A percentile compares a stretch with the other conserved stretches of the same genome.
Conservation (phyloP, 805 yeast species). For the Metschnikowia lunata region DNA sequence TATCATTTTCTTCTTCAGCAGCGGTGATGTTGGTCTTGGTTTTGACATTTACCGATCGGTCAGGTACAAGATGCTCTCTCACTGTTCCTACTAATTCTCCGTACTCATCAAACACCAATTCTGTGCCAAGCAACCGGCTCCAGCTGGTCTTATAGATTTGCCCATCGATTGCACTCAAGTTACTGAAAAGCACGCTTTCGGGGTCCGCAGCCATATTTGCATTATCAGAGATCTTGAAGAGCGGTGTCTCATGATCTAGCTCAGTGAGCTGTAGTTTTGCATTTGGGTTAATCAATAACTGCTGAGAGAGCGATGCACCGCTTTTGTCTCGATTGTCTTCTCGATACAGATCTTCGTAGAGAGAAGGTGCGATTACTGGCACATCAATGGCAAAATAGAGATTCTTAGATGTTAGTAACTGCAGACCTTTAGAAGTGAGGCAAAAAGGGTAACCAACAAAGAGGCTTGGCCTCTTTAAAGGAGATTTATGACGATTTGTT, state of each 20-base stretch:
- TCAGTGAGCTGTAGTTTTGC: constrained; percentile 39
- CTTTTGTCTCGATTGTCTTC: constrained; percentile 2
- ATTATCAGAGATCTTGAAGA: constrained; percentile 35
- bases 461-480: no score
- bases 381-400: constrained; percentile 22
- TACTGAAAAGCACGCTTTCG: constrained; percentile 19
- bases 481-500: no score
- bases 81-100: constrained; percentile 40
- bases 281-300: constrained; percentile 34
- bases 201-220: constrained; percentile 18
- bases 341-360: constrained; percentile 13
- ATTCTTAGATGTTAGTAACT: constrained; percentile 18
- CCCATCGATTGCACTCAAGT: constrained; percentile 35
- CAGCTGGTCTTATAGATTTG: constrained; percentile 69
- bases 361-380: constrained; percentile 18
- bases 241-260: constrained; percentile 29
- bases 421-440: neutral
- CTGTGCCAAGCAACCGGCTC: constrained; percentile 79
- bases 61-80: constrained; percentile 34
- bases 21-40: constrained; percentile 15
- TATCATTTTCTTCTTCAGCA: constrained; percentile 10
- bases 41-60: constrained; percentile 23
- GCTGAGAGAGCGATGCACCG: constrained; percentile 14
- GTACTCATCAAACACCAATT: constrained; percentile 39
- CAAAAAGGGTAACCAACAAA: no score